These are phyloP conservation scores for Aspergillus pseudoterreus DNA, from an alignment of 2,329 filamentous ascomycete species.

Conservation along the genomic window DNA sequence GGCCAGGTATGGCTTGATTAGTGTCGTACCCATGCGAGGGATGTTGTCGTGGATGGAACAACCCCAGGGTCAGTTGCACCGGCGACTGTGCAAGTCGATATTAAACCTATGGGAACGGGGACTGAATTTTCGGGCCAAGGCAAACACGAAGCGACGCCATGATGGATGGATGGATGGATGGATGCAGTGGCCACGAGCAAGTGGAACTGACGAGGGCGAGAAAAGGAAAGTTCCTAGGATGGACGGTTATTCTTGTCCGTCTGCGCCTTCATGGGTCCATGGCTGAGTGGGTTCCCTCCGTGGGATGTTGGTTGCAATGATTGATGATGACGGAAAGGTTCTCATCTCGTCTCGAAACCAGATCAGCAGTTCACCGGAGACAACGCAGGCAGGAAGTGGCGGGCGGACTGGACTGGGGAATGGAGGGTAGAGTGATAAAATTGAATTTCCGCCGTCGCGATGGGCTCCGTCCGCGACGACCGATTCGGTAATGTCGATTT, in stretches of 20 bases:
- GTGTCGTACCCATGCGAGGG: too few species aligned
- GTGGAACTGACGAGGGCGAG: neutral
- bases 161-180: neutral
- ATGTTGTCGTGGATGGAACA: neutral
- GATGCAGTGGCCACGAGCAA: neutral
- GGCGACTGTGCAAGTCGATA: neutral
- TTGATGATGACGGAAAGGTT: neutral
- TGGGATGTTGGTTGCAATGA: too few species aligned
- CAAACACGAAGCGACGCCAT: neutral
- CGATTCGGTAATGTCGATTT: constrained; percentile 5
- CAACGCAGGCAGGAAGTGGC: neutral
- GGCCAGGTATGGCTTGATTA: too few species aligned
- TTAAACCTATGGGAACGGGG: neutral
- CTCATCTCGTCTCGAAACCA: constrained; percentile 4
- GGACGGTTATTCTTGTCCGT: neutral
- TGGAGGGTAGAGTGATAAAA: too few species aligned
- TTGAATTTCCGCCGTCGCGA: constrained; percentile 1
- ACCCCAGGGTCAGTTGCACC: neutral
- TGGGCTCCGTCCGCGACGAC: neutral
- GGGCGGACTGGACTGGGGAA: neutral
- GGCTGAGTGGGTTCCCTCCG: constrained; percentile 1
- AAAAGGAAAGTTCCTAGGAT: too few species aligned
- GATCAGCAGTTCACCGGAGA: constrained; percentile 2
- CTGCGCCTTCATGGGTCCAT: constrained; percentile 7
- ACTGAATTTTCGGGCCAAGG: neutral